Evolutionary conservation across 1,284 basidiomycete species (phyloP).

Genomic region (Ustilago sp.): DNA sequence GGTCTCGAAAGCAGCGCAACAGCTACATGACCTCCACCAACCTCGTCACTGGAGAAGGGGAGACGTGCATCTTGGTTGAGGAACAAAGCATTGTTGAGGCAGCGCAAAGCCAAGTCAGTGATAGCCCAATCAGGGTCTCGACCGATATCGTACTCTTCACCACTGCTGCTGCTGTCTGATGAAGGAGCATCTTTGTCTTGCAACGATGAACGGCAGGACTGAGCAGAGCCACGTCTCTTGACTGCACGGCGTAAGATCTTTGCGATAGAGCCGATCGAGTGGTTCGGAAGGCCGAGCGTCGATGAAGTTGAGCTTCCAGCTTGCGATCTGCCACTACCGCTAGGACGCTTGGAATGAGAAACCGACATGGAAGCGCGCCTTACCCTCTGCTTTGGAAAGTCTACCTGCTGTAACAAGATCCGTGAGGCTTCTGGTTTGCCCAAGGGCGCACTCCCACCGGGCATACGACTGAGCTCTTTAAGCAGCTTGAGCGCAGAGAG

Average conservation of each 20-base stretch:
- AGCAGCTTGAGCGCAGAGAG: conserved; percentile 48
- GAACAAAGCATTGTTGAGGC: conserved; percentile 63
- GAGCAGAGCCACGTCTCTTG: conserved; percentile 20
- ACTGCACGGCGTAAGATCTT: conserved; percentile 36
- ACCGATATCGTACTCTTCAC: conserved; percentile 24
- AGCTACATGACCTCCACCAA: conserved; percentile 48
- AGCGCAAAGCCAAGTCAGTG: conserved; percentile 59
- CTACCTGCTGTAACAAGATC: conserved; percentile 47
- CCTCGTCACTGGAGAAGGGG: conserved; percentile 42
- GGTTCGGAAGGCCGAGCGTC: conserved; percentile 3
- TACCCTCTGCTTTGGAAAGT: conserved; percentile 43
- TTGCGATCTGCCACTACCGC: not conserved
- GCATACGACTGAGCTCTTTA: conserved; percentile 57
- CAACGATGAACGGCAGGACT: conserved; percentile 16
- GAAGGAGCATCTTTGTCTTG: conserved; percentile 24
- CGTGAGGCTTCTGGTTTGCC: conserved; percentile 35
- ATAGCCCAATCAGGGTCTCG: conserved; percentile 47
- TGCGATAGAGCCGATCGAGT: conserved; percentile 29
- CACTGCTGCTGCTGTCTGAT: conserved; percentile 18
- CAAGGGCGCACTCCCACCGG: conserved; percentile 51
- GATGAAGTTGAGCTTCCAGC: conserved; percentile 6
- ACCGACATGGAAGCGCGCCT: conserved; percentile 5
- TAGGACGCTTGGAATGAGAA: not conserved
- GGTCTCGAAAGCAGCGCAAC: conserved; percentile 41
- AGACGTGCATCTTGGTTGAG: conserved; percentile 49